Conservation (phyloP, 2,329 filamentous ascomycete species). For the Onygenales sp. region DNA sequence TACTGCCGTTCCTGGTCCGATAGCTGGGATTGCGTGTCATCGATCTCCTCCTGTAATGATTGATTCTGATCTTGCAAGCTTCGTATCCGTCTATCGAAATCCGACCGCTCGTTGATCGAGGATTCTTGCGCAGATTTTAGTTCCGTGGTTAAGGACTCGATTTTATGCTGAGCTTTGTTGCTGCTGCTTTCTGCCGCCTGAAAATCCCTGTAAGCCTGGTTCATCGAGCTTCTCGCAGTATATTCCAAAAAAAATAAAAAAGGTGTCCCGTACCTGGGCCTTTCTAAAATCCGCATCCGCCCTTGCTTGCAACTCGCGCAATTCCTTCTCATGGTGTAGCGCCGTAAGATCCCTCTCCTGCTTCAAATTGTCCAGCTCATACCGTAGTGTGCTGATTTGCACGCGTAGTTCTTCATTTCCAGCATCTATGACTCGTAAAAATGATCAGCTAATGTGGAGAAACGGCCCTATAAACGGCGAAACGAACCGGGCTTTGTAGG, state of each 20-base stretch:
- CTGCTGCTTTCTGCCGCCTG: slow-evolving; percentile 44
- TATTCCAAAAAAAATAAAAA: not conserved
- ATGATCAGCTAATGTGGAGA: not conserved
- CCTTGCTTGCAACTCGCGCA: slow-evolving; percentile 67
- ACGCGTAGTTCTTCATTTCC: slow-evolving; percentile 74
- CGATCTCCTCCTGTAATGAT: slow-evolving; percentile 66
- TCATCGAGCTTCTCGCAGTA: not conserved
- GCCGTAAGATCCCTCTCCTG: slow-evolving; percentile 76
- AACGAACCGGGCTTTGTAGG: slow-evolving; percentile 27
- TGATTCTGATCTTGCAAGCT: slow-evolving; percentile 60
- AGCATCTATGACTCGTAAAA: slow-evolving; percentile 19
- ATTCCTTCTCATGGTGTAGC: slow-evolving; percentile 71
- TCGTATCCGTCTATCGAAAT: slow-evolving; percentile 46
- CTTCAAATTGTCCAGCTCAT: slow-evolving; percentile 76
- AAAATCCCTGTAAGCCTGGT: not conserved
- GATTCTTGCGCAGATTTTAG: slow-evolving; percentile 46
- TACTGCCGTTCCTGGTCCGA: slow-evolving; percentile 59
- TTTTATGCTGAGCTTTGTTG: slow-evolving; percentile 43
- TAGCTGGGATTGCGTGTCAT: slow-evolving; percentile 69
- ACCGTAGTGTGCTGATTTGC: slow-evolving; percentile 77
- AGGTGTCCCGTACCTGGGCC: slow-evolving; percentile 37
- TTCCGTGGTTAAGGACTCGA: slow-evolving; percentile 45
- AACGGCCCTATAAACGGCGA: not conserved
- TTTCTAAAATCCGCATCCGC: slow-evolving; percentile 79
- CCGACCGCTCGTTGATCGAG: slow-evolving; percentile 45